phyloP scores from a whole-genome alignment of 805 yeast genomes.

The Wickerhamiella sorbophila region DNA sequence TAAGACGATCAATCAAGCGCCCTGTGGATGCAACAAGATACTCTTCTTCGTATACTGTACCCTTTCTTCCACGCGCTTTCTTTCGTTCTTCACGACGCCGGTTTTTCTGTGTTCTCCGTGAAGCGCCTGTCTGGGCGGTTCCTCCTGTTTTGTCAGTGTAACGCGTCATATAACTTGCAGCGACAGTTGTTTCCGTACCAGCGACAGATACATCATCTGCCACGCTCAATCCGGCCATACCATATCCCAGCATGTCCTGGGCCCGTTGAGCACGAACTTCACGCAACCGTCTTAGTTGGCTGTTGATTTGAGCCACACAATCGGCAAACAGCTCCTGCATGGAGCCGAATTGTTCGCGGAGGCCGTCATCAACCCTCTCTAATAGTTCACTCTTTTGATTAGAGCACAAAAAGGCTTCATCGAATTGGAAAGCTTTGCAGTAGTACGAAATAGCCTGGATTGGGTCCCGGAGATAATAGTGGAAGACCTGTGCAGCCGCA shows the following conservation, averaged over 20 bases:
- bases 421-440: conserved; percentile 63
- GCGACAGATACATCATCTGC: conserved; percentile 94
- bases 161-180: conserved; percentile 85
- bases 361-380: conserved; percentile 37
- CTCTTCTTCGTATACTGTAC: conserved; percentile 94
- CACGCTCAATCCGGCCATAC: conserved; percentile 30
- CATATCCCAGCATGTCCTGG: conserved; percentile 75
- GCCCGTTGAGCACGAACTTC: conserved; percentile 73
- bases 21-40: conserved; percentile 80
- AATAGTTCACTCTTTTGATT: conserved; percentile 32
- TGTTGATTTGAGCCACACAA: conserved; percentile 67
- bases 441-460: conserved; percentile 50
- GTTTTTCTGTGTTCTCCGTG: conserved; percentile 84
- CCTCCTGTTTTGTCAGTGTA: conserved; percentile 94
- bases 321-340: conserved; percentile 88
- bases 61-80: conserved; percentile 93
- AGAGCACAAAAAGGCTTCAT: conserved; percentile 49
- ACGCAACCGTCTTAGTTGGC: conserved; percentile 72
- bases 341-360: conserved; percentile 78
- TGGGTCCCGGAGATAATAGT: conserved; percentile 43
- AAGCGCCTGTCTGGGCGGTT: conserved; percentile 92
- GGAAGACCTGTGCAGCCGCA: conserved; percentile 69
- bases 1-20: conserved; percentile 69
- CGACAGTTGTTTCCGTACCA: conserved; percentile 83
- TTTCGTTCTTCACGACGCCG: conserved; percentile 91